phyloP scores from a whole-genome alignment of 257 asterid genomes.

The Sherardia arvensis region DNA sequence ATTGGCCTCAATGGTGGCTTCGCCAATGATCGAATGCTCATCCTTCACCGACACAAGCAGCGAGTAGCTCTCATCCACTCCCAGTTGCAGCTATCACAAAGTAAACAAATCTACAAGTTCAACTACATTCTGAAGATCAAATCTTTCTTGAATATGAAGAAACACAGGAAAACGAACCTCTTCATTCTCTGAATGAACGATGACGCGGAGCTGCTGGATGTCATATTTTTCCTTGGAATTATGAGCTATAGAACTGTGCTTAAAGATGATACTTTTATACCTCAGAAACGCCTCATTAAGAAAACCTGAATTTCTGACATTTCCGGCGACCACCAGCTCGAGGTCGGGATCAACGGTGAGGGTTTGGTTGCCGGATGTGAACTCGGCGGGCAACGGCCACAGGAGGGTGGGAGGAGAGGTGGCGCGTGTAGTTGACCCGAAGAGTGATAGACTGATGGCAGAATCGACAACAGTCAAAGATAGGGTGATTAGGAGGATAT shows the following conservation, averaged over 20 bases:
- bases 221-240: slow-evolving; percentile 34
- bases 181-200: slow-evolving; percentile 50
- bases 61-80: slow-evolving; percentile 86
- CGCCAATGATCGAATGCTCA: slow-evolving; percentile 52
- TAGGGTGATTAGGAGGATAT: slow-evolving; percentile 7
- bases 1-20: slow-evolving; percentile 71
- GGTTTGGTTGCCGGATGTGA: slow-evolving; percentile 65
- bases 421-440: slow-evolving; percentile 9
- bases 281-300: slow-evolving; percentile 59
- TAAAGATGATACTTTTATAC: slow-evolving; percentile 49
- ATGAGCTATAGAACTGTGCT: slow-evolving; percentile 31
- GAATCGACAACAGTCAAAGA: slow-evolving; percentile 19
- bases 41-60: slow-evolving; percentile 48
- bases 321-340: slow-evolving; percentile 38
- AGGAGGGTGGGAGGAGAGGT: slow-evolving; percentile 40
- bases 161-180: slow-evolving; percentile 32
- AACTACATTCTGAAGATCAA: background rate
- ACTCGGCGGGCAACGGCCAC: slow-evolving; percentile 77
- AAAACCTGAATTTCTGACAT: slow-evolving; percentile 40
- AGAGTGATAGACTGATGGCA: slow-evolving; percentile 30
- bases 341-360: slow-evolving; percentile 75
- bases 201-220: slow-evolving; percentile 35
- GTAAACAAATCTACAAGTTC: slow-evolving; percentile 1
- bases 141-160: background rate
- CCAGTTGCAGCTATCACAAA: slow-evolving; percentile 63